These are phyloP conservation scores for Hanseniaspora meyeri DNA, from an alignment of 805 yeast species.

Conservation along the genomic window DNA sequence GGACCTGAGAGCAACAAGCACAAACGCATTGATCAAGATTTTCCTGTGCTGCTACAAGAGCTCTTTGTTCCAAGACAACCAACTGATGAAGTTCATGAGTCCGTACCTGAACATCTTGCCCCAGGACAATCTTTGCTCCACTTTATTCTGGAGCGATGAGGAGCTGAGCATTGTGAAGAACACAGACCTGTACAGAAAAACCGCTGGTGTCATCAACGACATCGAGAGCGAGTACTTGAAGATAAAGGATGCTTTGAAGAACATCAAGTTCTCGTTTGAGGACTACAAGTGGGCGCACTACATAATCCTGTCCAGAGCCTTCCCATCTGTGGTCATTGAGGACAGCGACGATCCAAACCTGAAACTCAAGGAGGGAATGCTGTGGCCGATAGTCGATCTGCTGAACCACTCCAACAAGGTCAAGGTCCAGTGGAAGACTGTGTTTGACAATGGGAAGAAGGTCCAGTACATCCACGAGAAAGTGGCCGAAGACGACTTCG, in stretches of 20 bases:
- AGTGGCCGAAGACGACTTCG: background rate
- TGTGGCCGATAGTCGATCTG: conserved; percentile 67
- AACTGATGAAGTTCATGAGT: conserved; percentile 21
- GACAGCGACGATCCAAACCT: conserved; percentile 26
- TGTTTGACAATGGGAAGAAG: conserved; percentile 15
- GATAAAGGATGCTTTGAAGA: background rate
- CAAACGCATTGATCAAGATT: conserved; percentile 29
- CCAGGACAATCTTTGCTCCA: conserved; percentile 36
- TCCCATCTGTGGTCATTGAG: conserved; percentile 56
- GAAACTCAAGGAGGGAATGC: conserved; percentile 42
- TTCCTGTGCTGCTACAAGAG: conserved; percentile 32
- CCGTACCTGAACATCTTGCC: conserved; percentile 45
- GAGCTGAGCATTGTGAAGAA: conserved; percentile 47
- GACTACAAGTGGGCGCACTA: conserved; percentile 66
- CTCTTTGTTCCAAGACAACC: conserved; percentile 24
- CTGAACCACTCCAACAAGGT: conserved; percentile 58
- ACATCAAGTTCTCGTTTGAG: conserved; percentile 21
- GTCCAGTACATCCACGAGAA: conserved; percentile 35
- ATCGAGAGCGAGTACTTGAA: conserved; percentile 22
- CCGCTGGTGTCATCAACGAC: conserved; percentile 35
- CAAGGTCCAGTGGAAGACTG: conserved; percentile 50
- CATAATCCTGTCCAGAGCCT: conserved; percentile 65
- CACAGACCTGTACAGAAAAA: conserved; percentile 53
- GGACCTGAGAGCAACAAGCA: background rate
- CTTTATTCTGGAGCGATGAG: conserved; percentile 49